Percentiles rank a stretch among this genome's conserved stretches.
Conservation (phyloP, 345 rosid species). For the Populus pruinosa region DNA sequence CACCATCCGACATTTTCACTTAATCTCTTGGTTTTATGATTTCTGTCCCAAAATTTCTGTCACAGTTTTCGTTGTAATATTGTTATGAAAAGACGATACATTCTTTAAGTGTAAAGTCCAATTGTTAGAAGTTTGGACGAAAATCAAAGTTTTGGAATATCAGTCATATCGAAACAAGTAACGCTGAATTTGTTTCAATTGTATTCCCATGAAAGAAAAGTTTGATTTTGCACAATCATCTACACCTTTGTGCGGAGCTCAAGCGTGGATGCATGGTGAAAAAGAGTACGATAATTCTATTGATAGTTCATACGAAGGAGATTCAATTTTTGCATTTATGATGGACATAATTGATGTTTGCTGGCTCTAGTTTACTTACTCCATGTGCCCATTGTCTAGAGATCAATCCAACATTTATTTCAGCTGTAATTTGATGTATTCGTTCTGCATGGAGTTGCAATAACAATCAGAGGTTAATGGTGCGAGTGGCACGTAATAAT, state of each 20-base stretch:
- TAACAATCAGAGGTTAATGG: too few species aligned
- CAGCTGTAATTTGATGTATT: too few species aligned
- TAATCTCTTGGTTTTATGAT: neutral
- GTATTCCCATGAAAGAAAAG: neutral
- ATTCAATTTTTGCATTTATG: neutral
- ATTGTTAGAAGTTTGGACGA: neutral
- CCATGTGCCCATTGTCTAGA: too few species aligned
- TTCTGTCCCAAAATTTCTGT: neutral
- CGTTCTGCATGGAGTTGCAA: too few species aligned
- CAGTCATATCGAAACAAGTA: neutral
- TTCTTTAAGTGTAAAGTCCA: slow-evolving; percentile 6
- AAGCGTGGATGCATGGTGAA: neutral
- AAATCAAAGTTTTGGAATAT: neutral
- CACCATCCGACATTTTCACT: neutral
- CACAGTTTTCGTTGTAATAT: neutral
- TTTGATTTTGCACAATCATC: neutral
- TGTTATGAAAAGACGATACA: neutral
- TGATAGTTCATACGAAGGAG: neutral
- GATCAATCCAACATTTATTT: too few species aligned
- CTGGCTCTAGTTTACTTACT: too few species aligned
- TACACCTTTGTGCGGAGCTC: neutral
- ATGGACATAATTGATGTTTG: too few species aligned
- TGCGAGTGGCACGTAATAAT: too few species aligned
- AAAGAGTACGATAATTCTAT: neutral
- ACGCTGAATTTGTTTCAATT: neutral